These are phyloP conservation scores for Quillaja saponaria DNA, from an alignment of 306 rosid genomes.

Conservation along the genomic window DNA sequence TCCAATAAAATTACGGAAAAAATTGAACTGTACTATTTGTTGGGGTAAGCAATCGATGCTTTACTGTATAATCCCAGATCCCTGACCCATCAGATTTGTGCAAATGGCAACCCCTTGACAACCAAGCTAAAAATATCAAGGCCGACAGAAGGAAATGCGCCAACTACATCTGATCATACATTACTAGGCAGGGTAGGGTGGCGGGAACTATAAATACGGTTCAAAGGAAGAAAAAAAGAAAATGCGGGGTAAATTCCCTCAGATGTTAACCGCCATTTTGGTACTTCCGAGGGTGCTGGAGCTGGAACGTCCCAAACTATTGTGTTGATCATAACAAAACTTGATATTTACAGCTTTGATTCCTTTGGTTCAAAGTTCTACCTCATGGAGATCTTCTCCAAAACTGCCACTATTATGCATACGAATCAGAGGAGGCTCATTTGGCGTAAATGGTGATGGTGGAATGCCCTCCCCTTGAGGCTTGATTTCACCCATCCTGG, in stretches of 20 bases:
- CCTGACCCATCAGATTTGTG: conserved; percentile 38
- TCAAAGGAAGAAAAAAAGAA: conserved; percentile 24
- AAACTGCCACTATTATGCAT: conserved; percentile 46
- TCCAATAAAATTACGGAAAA: conserved; percentile 64
- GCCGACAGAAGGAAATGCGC: conserved; percentile 34
- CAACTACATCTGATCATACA: conserved; percentile 35
- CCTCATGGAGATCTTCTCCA: conserved; percentile 82
- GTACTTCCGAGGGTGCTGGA: conserved; percentile 45
- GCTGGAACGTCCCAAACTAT: conserved; percentile 45
- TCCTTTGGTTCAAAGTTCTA: conserved; percentile 68
- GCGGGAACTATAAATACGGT: conserved; percentile 25
- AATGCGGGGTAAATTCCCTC: conserved; percentile 1
- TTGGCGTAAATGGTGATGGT: conserved; percentile 47
- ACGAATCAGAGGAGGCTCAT: conserved; percentile 41
- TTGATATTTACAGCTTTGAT: conserved; percentile 68
- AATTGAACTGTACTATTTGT: conserved; percentile 64
- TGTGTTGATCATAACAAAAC: conserved; percentile 54
- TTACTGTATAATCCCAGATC: conserved; percentile 37
- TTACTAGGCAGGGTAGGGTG: conserved; percentile 22
- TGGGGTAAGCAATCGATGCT: conserved; percentile 36
- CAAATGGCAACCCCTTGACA: conserved; percentile 33
- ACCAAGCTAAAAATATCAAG: conserved; percentile 31
- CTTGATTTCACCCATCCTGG: conserved; percentile 33
- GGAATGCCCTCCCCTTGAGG: conserved; percentile 58
- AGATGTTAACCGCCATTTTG: conserved; percentile 36